Conservation (phyloP, 164 flowering plant genomes). For the Piper betle region DNA sequence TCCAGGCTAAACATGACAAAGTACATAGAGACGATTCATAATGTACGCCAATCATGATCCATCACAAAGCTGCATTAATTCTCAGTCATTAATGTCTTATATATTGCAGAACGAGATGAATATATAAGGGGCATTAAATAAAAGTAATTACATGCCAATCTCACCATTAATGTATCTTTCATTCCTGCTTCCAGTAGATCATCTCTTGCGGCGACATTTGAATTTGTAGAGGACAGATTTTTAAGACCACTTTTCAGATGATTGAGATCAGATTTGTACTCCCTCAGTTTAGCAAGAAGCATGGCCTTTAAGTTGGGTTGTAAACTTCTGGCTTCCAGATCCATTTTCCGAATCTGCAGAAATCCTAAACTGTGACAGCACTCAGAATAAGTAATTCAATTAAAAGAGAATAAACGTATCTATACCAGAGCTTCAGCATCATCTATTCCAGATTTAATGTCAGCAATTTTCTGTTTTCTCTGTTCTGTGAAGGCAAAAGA, state of each 20-base stretch:
- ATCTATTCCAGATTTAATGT: slow-evolving; percentile 58
- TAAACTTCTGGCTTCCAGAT: slow-evolving; percentile 27
- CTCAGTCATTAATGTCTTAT: too few species aligned
- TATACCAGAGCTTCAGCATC: slow-evolving; percentile 79
- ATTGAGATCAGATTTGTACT: slow-evolving; percentile 79
- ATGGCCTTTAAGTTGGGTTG: slow-evolving; percentile 58
- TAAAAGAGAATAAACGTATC: background rate
- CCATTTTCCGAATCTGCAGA: slow-evolving; percentile 78
- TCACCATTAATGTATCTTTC: slow-evolving; percentile 8
- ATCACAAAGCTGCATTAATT: too few species aligned
- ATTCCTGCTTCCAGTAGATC: slow-evolving; percentile 13
- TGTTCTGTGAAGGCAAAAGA: slow-evolving; percentile 36
- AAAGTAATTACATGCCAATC: too few species aligned
- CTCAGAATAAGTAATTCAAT: too few species aligned
- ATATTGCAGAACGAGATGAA: too few species aligned
- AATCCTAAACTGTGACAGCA: background rate
- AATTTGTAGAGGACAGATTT: slow-evolving; percentile 42
- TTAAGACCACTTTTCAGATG: slow-evolving; percentile 68
- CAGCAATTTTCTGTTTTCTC: slow-evolving; percentile 68
- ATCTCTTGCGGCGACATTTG: slow-evolving; percentile 17
- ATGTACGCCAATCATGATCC: too few species aligned
- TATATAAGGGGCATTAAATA: too few species aligned
- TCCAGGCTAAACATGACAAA: too few species aligned
- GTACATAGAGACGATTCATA: too few species aligned
- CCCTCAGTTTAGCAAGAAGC: slow-evolving; percentile 81